phyloP scores from a whole-genome alignment of 352 stramenopile genomes.

The Phytophthora capsici region DNA sequence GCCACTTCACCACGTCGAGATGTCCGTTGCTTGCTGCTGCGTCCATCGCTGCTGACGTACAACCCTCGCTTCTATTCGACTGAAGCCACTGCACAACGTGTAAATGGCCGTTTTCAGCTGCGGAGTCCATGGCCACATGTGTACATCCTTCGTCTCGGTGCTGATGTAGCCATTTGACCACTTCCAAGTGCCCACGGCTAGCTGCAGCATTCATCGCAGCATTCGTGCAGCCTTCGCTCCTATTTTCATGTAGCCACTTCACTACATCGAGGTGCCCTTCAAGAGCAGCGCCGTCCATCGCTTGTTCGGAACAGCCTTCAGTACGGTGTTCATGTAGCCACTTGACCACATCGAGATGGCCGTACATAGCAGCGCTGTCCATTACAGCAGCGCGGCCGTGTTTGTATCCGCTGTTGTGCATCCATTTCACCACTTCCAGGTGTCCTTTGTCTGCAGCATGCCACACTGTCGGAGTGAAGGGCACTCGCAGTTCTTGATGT shows the following conservation, averaged over 20 bases:
- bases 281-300: constrained; percentile 40
- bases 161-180: constrained; percentile 57
- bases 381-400: constrained; percentile 44
- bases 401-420: constrained; percentile 39
- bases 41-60: constrained; percentile 14
- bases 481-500: constrained; percentile 36
- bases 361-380: constrained; percentile 51
- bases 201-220: constrained; percentile 58
- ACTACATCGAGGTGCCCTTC: constrained; percentile 41
- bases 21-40: constrained; percentile 7
- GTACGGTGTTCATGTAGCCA: constrained; percentile 36
- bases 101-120: constrained; percentile 45
- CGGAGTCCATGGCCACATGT: constrained; percentile 48
- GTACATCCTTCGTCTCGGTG: constrained; percentile 53
- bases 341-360: constrained; percentile 53
- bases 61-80: background rate
- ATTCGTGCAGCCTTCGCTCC: constrained; percentile 48
- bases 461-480: constrained; percentile 32
- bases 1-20: constrained; percentile 22
- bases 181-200: constrained; percentile 44
- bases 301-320: constrained; percentile 28
- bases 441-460: constrained; percentile 32
- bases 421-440: constrained; percentile 44
- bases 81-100: constrained; percentile 13
- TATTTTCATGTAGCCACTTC: constrained; percentile 44